Evolutionary conservation across 164 flowering plant species (phyloP).

Genomic region (Vitis vinifera): ASM3070453v1 NC_081807.1:677001-677500

Average conservation of each 20-base stretch:
- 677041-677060: background rate
- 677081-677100: background rate
- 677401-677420: constrained; percentile 75
- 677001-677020: constrained; percentile 86
- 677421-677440: too few species aligned
- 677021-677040: background rate
- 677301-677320: constrained; percentile 79
- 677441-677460: too few species aligned
- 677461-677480: too few species aligned
- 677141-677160: too few species aligned
- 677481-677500: too few species aligned
- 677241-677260: background rate
- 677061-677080: background rate
- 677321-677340: constrained; percentile 83
- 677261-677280: constrained; percentile 40
- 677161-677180: too few species aligned
- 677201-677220: too few species aligned
- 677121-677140: background rate
- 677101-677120: background rate
- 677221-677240: too few species aligned
- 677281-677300: constrained; percentile 77
- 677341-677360: constrained; percentile 96
- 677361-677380: constrained; percentile 94
- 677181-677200: too few species aligned
- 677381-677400: constrained; percentile 82